These are phyloP conservation scores for Penicillium sp. DNA, from an alignment of 2,329 filamentous ascomycete species.

Conservation along the genomic window DNA sequence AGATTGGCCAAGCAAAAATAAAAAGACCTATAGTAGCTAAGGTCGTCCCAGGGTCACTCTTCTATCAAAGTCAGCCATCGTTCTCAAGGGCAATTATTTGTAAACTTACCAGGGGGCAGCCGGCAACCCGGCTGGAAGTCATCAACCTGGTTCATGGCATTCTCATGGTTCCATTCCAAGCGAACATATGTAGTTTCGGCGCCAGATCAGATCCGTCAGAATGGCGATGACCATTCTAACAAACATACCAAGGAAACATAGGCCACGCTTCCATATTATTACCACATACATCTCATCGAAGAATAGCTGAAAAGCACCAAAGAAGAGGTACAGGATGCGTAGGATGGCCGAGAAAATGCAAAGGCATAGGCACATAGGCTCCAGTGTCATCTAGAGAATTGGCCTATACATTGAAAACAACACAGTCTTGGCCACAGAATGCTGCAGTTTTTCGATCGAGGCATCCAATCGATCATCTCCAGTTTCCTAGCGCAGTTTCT, in stretches of 20 bases:
- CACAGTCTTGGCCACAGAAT: conserved; percentile 64
- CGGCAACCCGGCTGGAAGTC: conserved; percentile 82
- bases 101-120: conserved; percentile 62
- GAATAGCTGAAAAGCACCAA: conserved; percentile 80
- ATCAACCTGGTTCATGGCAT: conserved; percentile 31
- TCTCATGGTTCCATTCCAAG: conserved; percentile 40
- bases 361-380: conserved; percentile 82
- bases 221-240: conserved; percentile 49
- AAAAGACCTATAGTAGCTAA: conserved; percentile 80
- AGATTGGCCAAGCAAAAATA: conserved; percentile 85
- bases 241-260: conserved; percentile 65
- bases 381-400: conserved; percentile 72
- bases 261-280: conserved; percentile 73
- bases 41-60: conserved; percentile 64
- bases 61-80: background rate
- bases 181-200: conserved; percentile 45
- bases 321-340: conserved; percentile 86
- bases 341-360: conserved; percentile 80
- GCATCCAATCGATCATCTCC: conserved; percentile 75
- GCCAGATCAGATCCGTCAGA: conserved; percentile 48
- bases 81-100: background rate
- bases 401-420: conserved; percentile 60
- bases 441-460: conserved; percentile 69
- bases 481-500: conserved; percentile 66
- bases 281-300: conserved; percentile 74